phyloP scores from a whole-genome alignment of 305 asterid genomes.

The Fraxinus albicans region DNA sequence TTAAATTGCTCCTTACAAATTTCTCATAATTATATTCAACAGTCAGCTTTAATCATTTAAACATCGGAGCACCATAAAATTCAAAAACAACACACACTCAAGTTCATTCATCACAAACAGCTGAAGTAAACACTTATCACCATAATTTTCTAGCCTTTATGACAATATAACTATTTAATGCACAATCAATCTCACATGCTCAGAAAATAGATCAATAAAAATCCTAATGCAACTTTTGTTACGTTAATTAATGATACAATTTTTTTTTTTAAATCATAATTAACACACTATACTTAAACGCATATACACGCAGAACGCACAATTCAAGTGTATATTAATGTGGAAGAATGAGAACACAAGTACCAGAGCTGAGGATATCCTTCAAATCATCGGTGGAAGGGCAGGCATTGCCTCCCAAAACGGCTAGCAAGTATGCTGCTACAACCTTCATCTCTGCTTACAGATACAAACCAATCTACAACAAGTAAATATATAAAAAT shows the following conservation, averaged over 20 bases:
- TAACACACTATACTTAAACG: neutral
- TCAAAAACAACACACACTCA: neutral
- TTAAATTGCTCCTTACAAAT: neutral
- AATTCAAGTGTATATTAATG: neutral
- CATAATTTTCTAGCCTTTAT: neutral
- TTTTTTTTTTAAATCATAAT: neutral
- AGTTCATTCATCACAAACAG: neutral
- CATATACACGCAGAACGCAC: neutral
- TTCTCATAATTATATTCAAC: neutral
- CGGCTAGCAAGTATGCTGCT: conserved; percentile 49
- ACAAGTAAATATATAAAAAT: neutral
- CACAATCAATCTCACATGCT: neutral
- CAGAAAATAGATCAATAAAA: neutral
- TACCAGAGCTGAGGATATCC: conserved; percentile 37
- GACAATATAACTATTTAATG: neutral
- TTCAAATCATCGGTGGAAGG: conserved; percentile 43
- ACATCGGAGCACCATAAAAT: neutral
- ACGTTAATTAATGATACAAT: neutral
- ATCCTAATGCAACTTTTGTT: neutral
- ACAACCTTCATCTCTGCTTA: conserved; percentile 40
- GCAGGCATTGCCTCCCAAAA: conserved; percentile 43
- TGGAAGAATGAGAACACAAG: neutral
- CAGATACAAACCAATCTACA: neutral
- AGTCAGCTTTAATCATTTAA: neutral
- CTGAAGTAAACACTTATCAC: neutral